Evolutionary conservation across 441 rosid species (phyloP).

Genomic region (Hura crepitans): DNA sequence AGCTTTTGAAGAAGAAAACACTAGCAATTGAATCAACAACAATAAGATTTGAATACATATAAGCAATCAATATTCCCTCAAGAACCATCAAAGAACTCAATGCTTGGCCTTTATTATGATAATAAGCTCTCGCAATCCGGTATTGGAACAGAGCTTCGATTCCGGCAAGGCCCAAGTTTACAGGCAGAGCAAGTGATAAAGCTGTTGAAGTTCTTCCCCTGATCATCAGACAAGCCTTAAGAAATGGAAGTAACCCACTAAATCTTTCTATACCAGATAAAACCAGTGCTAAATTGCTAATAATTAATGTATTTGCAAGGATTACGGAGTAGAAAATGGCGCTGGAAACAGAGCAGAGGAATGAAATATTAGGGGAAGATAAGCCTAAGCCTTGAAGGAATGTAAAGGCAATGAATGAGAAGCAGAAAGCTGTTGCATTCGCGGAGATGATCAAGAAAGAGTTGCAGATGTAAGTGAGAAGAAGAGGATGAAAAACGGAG

Average conservation of each 20-base stretch:
- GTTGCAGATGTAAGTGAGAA: constrained; percentile 49
- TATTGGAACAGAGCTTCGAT: constrained; percentile 64
- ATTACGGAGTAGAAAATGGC: constrained; percentile 61
- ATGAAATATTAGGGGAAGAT: constrained; percentile 29
- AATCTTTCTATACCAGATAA: constrained; percentile 45
- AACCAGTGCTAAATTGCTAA: constrained; percentile 62
- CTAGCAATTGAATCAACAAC: constrained; percentile 60
- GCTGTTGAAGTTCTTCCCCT: constrained; percentile 58
- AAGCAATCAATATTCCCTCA: constrained; percentile 57
- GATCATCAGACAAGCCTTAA: constrained; percentile 53
- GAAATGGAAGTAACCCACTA: constrained; percentile 50
- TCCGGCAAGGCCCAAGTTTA: constrained; percentile 47
- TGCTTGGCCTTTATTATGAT: constrained; percentile 21
- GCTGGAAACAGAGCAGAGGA: constrained; percentile 43
- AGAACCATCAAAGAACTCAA: constrained; percentile 27
- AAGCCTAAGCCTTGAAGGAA: constrained; percentile 40
- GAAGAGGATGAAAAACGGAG: constrained; percentile 45
- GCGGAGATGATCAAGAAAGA: constrained; percentile 57
- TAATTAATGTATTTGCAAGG: constrained; percentile 56
- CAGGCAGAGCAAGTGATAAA: constrained; percentile 54
- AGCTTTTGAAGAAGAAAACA: constrained; percentile 50
- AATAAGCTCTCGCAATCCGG: constrained; percentile 37
- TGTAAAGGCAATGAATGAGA: constrained; percentile 49
- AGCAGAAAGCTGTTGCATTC: constrained; percentile 62
- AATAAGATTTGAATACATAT: constrained; percentile 55